Percentiles rank a stretch among this genome's conserved stretches.
Conservation (phyloP, 306 rosid species). For the Medicago lupulina region DNA sequence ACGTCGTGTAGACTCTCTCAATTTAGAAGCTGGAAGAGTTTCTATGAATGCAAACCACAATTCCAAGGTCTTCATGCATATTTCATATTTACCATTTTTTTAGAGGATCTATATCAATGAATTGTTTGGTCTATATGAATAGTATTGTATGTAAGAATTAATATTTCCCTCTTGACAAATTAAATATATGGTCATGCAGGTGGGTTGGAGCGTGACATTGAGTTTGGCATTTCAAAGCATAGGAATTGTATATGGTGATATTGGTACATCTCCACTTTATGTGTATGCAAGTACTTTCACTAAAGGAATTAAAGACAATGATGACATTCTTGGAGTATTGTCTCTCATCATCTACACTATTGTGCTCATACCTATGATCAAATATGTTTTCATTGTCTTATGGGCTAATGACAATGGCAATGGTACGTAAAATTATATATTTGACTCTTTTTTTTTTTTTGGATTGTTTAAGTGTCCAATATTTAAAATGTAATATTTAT, state of each 20-base stretch:
- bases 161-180: too few species aligned
- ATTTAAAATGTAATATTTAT: too few species aligned
- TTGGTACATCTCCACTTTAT: constrained; percentile 90
- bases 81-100: too few species aligned
- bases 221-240: constrained; percentile 80
- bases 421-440: constrained; percentile 42
- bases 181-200: not conserved
- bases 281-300: constrained; percentile 65
- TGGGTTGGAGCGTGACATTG: constrained; percentile 58
- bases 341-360: constrained; percentile 82
- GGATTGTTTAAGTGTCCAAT: too few species aligned
- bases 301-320: constrained; percentile 23
- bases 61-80: constrained; percentile 38
- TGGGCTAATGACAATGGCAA: constrained; percentile 87
- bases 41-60: constrained; percentile 31
- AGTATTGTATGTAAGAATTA: too few species aligned
- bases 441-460: not conserved
- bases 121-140: not conserved
- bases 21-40: constrained; percentile 84
- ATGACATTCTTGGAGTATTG: constrained; percentile 69
- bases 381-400: constrained; percentile 76
- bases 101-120: not conserved
- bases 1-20: constrained; percentile 77
- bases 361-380: constrained; percentile 63
- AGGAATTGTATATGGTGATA: constrained; percentile 87